Base-by-base conservation (phyloP, 2,329 filamentous ascomycete species). In the Colletotrichum abscissum region DNA sequence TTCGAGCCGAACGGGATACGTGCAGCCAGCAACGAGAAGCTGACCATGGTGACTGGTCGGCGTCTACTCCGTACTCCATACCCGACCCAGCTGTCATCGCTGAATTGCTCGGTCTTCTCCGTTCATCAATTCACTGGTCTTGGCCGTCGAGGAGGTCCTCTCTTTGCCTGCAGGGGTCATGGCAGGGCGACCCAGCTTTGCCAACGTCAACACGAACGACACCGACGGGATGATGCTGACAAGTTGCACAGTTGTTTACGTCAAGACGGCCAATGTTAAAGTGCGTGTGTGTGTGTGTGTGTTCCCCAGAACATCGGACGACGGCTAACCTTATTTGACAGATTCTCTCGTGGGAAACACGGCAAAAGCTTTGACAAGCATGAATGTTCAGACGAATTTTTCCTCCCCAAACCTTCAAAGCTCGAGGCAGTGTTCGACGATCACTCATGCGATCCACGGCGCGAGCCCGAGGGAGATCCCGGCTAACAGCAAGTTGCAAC, bases 141-240 rank as follows among this genome's bases (percentile, higher is more conserved):
- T 49, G 67, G 65, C 65, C 55, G 30, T 69, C 55, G 65, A 63
- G 19, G 30, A 63, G 30, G 19, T 12, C 19, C 52, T 55, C n/a
- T 22, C 5, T 62, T 62, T 30, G 38, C 42, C 30, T 59, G 33
- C 46, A 64, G 24, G 65, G 52, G 64, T 72, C 54, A 49, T 49
- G 42, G 55, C 58, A 54, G n/a, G 33, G 42, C 54, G 12, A 65
- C 33, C 46, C 19, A 16, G 16, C 38, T 16, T 42, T 42, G 38
- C 14, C 38, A 30, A 60, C 38, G 28, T 58, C 35, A 49, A 52
- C 42, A 60, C 38, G 30, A 59, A 35, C 26, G 30, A n/a, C 35
- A 28, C 26, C 55, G 59, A 66, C 42, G 42, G 69, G 52, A 69
- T 72, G 54, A 64, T 67, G 70, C 59, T 60, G 59, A 56, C 59